Percentiles rank a stretch among this genome's conserved stretches.
phyloP scores from a whole-genome alignment of 495 filamentous ascomycete genomes.

The Penicillium paxilli region DNA sequence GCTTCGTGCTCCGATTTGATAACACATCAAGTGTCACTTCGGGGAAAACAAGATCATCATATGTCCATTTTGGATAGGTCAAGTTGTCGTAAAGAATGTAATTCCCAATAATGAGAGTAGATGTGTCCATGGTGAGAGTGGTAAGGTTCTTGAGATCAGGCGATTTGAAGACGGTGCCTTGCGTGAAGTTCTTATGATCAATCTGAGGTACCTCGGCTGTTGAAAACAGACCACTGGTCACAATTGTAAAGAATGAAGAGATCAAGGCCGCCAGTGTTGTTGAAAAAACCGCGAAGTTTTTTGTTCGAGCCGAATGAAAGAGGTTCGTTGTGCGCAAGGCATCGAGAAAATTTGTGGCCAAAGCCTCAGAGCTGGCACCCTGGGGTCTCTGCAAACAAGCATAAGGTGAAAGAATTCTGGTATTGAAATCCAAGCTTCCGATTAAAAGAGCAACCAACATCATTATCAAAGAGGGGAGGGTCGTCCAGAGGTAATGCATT shows the following conservation, averaged over 20 bases:
- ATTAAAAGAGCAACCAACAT: background rate
- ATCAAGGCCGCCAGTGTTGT: constrained; percentile 6
- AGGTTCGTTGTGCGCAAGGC: background rate
- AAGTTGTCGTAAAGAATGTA: constrained; percentile 8
- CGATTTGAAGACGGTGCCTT: background rate
- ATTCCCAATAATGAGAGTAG: background rate
- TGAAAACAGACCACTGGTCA: constrained; percentile 15
- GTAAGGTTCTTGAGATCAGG: background rate
- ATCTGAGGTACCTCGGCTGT: constrained; percentile 1
- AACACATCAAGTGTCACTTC: background rate
- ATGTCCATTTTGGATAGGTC: constrained; percentile 12
- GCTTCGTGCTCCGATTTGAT: background rate
- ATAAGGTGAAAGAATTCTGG: constrained; percentile 12
- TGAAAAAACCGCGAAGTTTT: constrained; percentile 9
- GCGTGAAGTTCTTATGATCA: constrained; percentile 2
- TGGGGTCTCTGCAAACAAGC: background rate
- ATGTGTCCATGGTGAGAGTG: background rate
- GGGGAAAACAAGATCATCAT: constrained; percentile 9
- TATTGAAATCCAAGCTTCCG: constrained; percentile 11
- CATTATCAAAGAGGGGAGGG: constrained; percentile 14
- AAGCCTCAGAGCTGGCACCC: background rate
- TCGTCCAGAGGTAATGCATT: constrained; percentile 15
- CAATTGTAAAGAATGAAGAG: constrained; percentile 11
- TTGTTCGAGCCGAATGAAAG: background rate
- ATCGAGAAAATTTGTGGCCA: constrained; percentile 9